These are phyloP conservation scores for Antrodiella citrinella DNA, from an alignment of 768 basidiomycete genomes.

Conservation along the genomic window DNA sequence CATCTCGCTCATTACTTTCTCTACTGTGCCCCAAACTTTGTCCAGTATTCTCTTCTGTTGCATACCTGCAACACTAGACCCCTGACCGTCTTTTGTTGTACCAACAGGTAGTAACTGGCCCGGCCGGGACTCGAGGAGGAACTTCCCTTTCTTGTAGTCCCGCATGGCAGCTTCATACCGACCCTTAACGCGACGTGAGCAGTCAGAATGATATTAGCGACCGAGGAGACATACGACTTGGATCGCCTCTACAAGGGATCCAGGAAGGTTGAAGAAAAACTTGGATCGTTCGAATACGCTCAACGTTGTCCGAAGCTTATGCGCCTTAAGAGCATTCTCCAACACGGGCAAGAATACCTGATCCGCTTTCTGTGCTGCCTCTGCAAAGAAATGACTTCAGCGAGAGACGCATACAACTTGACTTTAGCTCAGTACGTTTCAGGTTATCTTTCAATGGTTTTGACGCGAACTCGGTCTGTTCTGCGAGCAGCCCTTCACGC, in stretches of 20 bases:
- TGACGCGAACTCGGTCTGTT: constrained; percentile 74
- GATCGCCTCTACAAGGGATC: constrained; percentile 79
- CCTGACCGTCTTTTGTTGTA: constrained; percentile 47
- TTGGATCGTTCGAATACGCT: constrained; percentile 95
- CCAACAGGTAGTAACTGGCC: constrained; percentile 73
- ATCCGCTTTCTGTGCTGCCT: constrained; percentile 86
- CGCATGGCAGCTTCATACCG: constrained; percentile 90
- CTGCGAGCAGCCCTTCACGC: constrained; percentile 78
- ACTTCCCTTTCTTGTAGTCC: constrained; percentile 96
- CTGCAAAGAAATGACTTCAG: constrained; percentile 34
- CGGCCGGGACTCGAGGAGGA: constrained; percentile 82
- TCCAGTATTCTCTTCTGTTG: constrained; percentile 92
- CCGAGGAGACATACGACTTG: constrained; percentile 54
- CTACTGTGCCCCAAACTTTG: constrained; percentile 93
- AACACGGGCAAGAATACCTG: constrained; percentile 94
- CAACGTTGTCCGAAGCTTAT: constrained; percentile 85
- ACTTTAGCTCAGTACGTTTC: constrained; percentile 47
- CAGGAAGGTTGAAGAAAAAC: constrained; percentile 98
- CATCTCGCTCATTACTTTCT: constrained; percentile 93
- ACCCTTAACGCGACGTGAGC: constrained; percentile 42
- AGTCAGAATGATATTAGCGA: neutral
- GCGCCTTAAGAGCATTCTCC: constrained; percentile 91
- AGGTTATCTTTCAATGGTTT: constrained; percentile 75
- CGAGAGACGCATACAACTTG: neutral
- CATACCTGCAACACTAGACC: constrained; percentile 42